phyloP scores from a whole-genome alignment of 345 rosid species.

The Raphanus sativus region DNA sequence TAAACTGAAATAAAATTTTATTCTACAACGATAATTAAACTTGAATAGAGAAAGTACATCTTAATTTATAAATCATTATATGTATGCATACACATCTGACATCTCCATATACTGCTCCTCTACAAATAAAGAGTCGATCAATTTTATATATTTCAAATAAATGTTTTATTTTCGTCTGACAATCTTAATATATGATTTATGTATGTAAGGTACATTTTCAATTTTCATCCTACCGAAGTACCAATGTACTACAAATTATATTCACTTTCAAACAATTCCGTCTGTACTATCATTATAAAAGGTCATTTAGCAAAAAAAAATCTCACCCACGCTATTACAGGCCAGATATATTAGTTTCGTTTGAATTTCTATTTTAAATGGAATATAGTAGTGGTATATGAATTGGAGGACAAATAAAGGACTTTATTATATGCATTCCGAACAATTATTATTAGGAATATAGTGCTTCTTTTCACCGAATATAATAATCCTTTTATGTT shows the following conservation, averaged over 20 bases:
- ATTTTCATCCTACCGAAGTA: neutral
- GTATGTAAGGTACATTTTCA: neutral
- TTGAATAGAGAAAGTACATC: too few relatives aligned
- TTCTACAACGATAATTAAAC: too few relatives aligned
- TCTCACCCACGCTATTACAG: neutral
- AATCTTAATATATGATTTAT: neutral
- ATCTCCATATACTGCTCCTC: neutral
- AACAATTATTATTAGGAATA: neutral
- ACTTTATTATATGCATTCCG: conserved; percentile 1
- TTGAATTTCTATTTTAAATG: neutral
- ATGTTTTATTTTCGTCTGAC: neutral
- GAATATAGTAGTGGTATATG: conserved; percentile 22
- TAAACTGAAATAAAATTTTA: too few relatives aligned
- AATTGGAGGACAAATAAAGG: neutral
- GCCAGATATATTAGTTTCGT: neutral
- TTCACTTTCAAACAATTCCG: neutral
- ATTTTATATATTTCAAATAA: neutral
- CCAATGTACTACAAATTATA: neutral
- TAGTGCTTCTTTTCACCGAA: neutral
- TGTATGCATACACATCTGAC: neutral
- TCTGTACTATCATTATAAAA: neutral
- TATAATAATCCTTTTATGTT: neutral
- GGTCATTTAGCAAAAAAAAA: neutral
- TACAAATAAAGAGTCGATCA: neutral
- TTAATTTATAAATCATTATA: neutral